Evolutionary conservation across 257 asterid species (phyloP), one percentile per base, ranked within the genome.

Genomic region (Plantago elongata): DNA sequence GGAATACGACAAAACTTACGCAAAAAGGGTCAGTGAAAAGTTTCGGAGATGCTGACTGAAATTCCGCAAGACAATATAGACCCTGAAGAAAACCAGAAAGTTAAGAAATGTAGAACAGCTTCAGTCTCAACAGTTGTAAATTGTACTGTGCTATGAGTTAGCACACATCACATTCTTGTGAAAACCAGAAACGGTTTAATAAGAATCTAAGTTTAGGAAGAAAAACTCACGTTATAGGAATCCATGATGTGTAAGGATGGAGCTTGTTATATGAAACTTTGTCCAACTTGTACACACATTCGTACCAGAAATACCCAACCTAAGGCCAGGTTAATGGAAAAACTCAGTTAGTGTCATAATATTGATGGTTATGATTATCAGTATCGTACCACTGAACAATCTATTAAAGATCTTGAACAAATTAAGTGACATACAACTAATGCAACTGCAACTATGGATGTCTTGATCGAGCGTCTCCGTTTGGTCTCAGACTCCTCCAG

Each of bases 191-290:
- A 40, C 45, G 30, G 45, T 6, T 3, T 52, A 22, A 16, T 59
- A 54, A 1, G 54, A 64, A n/a, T 13, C 17, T 65, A 27, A 45
- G 59, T 54, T 54, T 9, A 10, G 13, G 40, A 9, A 27, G 34
- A 27, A 54, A 27, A 29, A 79, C 97, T 34, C 58, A 92, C 99
- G 94, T 83, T 61, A 92, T 92, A 60, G 99, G 99, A 70, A 92
- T 89, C 99, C 99, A 92, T 55, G 99, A 92, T 17, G 99, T 92
- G 86, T 92, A 92, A 5, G 99, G 97, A 69, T 92, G 99, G 65
- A 83, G 87, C 84, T 87, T 92, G 85, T 86, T 92, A 77, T 92
- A 92, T 61, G 84, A 61, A 67, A 78, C 75, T 75, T 85, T 92
- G 81, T 89, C 99, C 84, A 92, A 86, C 87, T 83, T 92, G 91